Evolutionary conservation across 805 yeast species (phyloP).

Genomic region (Suhomyces xylopsoci): DNA sequence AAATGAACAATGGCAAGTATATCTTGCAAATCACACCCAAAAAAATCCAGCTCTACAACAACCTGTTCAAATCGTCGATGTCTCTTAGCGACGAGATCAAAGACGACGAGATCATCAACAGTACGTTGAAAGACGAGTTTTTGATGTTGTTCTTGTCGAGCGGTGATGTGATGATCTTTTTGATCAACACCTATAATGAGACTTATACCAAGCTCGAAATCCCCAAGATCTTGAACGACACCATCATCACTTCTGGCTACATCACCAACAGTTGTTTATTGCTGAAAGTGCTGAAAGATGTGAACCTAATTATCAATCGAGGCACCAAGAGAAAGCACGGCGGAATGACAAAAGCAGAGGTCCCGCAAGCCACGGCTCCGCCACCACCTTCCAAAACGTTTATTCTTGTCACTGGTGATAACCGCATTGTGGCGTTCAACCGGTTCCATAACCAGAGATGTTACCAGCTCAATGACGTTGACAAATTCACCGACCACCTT

Average conservation of each 20-base stretch:
- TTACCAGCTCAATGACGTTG: conserved; percentile 49
- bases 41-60: conserved; percentile 57
- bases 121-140: conserved; percentile 60
- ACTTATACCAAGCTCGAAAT: conserved; percentile 32
- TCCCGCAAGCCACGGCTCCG: conserved; percentile 4
- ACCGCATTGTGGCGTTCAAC: conserved; percentile 63
- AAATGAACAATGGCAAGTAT: conserved; percentile 51
- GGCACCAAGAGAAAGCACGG: conserved; percentile 32
- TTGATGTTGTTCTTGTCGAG: conserved; percentile 61
- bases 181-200: conserved; percentile 39
- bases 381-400: conserved; percentile 38
- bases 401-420: conserved; percentile 73
- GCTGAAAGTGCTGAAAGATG: conserved; percentile 36
- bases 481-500: conserved; percentile 44
- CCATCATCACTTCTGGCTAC: conserved; percentile 68
- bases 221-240: conserved; percentile 40
- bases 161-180: conserved; percentile 64
- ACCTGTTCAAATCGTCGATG: conserved; percentile 52
- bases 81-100: conserved; percentile 41
- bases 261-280: conserved; percentile 52
- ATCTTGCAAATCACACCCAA: conserved; percentile 74
- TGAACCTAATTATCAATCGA: conserved; percentile 25
- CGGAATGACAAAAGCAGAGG: conserved; percentile 12
- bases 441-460: conserved; percentile 53
- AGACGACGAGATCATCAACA: conserved; percentile 62